phyloP scores from a whole-genome alignment of 257 asterid species.

The Cynanchum wilfordii region DNA sequence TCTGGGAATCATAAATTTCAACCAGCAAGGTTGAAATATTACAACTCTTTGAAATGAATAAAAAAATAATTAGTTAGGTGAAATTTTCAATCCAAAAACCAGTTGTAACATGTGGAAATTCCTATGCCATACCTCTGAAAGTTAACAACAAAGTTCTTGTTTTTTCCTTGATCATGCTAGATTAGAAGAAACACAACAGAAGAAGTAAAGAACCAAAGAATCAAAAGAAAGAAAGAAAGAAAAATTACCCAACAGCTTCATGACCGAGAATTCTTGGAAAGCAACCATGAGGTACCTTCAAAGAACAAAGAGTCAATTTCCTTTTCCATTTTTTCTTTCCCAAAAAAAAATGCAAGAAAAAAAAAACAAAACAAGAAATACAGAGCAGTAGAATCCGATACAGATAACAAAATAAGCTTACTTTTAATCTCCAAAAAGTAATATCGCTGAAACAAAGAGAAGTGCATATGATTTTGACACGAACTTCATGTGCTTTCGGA shows the following conservation, averaged over 20 bases:
- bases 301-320: neutral
- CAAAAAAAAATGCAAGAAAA: too few relatives aligned
- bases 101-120: too few relatives aligned
- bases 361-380: neutral
- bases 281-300: slow-evolving; percentile 22
- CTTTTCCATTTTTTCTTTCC: too few relatives aligned
- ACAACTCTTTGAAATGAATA: too few relatives aligned
- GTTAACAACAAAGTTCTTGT: too few relatives aligned
- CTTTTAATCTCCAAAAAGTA: slow-evolving; percentile 21
- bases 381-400: neutral
- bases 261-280: slow-evolving; percentile 24
- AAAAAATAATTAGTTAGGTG: too few relatives aligned
- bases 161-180: neutral
- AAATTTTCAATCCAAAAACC: too few relatives aligned
- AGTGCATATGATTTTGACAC: slow-evolving; percentile 21
- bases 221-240: neutral
- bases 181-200: neutral
- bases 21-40: too few relatives aligned
- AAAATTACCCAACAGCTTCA: slow-evolving; percentile 24
- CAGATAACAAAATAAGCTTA: neutral
- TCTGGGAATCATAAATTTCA: too few relatives aligned
- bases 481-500: slow-evolving; percentile 21
- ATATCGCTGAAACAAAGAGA: slow-evolving; percentile 28
- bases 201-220: neutral
- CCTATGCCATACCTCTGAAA: too few relatives aligned